These are phyloP conservation scores for Rhodotorula glutinis DNA, from an alignment of 1,284 basidiomycete genomes.

Conservation along the genomic window DNA sequence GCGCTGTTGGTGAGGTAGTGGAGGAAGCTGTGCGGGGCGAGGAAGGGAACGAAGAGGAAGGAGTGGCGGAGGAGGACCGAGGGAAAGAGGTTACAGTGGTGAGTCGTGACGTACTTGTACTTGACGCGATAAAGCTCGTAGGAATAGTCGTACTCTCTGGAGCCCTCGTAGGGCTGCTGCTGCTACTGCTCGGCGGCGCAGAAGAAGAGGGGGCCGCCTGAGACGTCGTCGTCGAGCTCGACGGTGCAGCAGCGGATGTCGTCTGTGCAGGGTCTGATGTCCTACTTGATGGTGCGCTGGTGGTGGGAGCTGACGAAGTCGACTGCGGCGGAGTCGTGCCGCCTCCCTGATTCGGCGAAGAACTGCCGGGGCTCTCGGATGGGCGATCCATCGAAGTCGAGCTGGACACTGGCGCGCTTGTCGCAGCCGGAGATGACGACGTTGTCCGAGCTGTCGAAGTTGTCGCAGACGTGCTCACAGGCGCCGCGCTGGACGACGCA, in stretches of 20 bases:
- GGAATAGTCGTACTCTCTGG: no score
- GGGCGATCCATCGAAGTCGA: background rate
- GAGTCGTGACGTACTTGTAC: no score
- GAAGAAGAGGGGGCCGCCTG: conserved; percentile 3
- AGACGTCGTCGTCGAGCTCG: background rate
- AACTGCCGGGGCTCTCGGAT: conserved; percentile 7
- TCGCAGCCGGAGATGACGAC: background rate
- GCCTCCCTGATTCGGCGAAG: conserved; percentile 12
- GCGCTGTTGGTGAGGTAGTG: no score
- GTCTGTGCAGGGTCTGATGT: no score
- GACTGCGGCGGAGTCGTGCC: conserved; percentile 10
- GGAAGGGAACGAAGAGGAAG: no score
- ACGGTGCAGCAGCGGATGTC: background rate
- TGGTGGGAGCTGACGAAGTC: conserved; percentile 18
- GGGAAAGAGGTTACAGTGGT: no score
- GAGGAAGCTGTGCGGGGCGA: no score
- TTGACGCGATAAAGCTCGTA: no score
- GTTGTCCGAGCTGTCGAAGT: background rate
- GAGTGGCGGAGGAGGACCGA: no score
- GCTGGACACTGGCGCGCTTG: background rate
- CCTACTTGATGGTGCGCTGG: conserved; percentile 3
- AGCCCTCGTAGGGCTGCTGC: no score
- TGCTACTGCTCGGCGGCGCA: no score
- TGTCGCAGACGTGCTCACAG: conserved; percentile 4
- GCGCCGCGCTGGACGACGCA: conserved; percentile 1